phyloP scores from a whole-genome alignment of 2,329 filamentous ascomycete genomes.

The Colletotrichum agaves region DNA sequence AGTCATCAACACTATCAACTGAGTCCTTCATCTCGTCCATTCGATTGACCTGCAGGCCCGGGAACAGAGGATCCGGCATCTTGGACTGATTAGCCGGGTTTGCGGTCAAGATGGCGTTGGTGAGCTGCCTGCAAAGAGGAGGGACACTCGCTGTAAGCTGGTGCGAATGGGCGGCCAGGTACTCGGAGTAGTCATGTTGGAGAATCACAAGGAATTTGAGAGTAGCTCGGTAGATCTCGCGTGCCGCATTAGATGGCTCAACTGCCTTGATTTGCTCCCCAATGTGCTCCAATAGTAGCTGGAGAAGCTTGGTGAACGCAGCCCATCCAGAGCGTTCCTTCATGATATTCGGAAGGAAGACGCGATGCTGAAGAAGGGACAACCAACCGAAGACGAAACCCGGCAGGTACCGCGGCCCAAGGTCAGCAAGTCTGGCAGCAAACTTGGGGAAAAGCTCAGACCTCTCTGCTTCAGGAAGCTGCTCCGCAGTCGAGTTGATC shows the following conservation, averaged over 20 bases:
- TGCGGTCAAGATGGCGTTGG: conserved; percentile 88
- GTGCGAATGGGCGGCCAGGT: conserved; percentile 87
- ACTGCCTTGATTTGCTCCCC: conserved; percentile 82
- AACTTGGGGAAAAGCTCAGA: conserved; percentile 78
- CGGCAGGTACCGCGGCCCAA: conserved; percentile 82
- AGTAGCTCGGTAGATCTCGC: conserved; percentile 86
- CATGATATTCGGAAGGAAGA: conserved; percentile 82
- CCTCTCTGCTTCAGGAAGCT: conserved; percentile 69
- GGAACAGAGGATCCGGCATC: conserved; percentile 77
- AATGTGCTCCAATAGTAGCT: conserved; percentile 77
- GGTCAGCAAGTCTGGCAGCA: conserved; percentile 74
- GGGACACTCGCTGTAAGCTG: conserved; percentile 85
- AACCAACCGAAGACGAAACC: conserved; percentile 90
- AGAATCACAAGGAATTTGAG: conserved; percentile 86
- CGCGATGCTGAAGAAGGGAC: conserved; percentile 82
- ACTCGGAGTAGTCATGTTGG: conserved; percentile 95
- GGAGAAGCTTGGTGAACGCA: conserved; percentile 77
- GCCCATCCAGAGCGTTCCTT: conserved; percentile 79
- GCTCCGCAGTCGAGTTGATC: conserved; percentile 68
- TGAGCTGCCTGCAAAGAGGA: conserved; percentile 84
- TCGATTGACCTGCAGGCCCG: conserved; percentile 79
- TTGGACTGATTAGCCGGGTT: conserved; percentile 75
- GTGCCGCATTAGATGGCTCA: conserved; percentile 74
- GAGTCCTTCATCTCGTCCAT: conserved; percentile 78
- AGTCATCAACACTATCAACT: conserved; percentile 73